Conservation (phyloP, 2,329 filamentous ascomycete genomes). For the Colletotrichum incanum region DNA sequence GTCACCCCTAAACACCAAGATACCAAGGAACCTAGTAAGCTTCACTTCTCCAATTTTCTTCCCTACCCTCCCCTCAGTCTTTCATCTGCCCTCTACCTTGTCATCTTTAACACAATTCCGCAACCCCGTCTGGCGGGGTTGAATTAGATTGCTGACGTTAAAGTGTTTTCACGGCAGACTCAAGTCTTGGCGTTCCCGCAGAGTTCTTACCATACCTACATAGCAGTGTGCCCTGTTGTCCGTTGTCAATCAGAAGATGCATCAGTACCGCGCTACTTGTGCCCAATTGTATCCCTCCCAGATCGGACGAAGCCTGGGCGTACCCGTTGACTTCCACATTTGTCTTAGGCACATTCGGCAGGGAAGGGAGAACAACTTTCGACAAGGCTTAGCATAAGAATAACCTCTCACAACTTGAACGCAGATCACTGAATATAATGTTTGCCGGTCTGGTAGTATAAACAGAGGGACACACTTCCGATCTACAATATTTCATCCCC, state of each 20-base stretch:
- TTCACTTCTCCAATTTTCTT: conserved; percentile 34
- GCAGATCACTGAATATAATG: neutral
- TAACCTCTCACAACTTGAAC: conserved; percentile 12
- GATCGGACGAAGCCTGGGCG: conserved; percentile 37
- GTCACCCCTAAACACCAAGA: conserved; percentile 13
- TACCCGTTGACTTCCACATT: conserved; percentile 13
- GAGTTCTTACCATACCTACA: conserved; percentile 18
- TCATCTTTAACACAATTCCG: neutral
- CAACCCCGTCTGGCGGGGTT: conserved; percentile 10
- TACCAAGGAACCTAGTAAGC: conserved; percentile 41
- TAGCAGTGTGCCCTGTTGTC: conserved; percentile 1
- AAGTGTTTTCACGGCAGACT: conserved; percentile 32
- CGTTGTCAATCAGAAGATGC: neutral
- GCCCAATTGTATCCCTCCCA: conserved; percentile 8
- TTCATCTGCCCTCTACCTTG: conserved; percentile 12
- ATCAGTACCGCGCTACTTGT: conserved; percentile 15
- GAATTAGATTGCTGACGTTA: conserved; percentile 1
- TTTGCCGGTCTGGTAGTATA: conserved; percentile 24
- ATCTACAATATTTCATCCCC: conserved; percentile 24
- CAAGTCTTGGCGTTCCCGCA: conserved; percentile 31
- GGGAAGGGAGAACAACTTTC: conserved; percentile 16
- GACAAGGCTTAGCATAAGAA: conserved; percentile 37
- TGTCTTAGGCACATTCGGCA: conserved; percentile 22
- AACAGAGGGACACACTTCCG: conserved; percentile 29
- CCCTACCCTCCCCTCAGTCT: neutral